phyloP scores from a whole-genome alignment of 2,329 filamentous ascomycete species.

The Canariomyces notabilis region DNA sequence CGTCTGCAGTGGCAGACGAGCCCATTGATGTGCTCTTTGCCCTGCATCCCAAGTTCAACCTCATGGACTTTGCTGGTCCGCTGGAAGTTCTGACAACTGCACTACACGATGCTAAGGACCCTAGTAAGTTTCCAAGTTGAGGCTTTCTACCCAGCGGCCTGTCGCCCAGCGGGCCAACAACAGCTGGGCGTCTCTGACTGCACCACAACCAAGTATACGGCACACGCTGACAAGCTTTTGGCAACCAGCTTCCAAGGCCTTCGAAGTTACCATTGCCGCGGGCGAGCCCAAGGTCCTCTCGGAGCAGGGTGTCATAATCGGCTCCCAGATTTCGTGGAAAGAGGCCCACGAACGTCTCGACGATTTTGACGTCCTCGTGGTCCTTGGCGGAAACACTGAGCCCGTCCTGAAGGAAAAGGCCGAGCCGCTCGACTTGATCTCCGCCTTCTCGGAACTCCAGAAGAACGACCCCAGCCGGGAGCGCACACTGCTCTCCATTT shows the following conservation, averaged over 20 bases:
- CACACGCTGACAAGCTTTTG: slow-evolving; percentile 13
- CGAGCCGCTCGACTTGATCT: slow-evolving; percentile 67
- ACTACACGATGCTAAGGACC: slow-evolving; percentile 49
- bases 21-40: slow-evolving; percentile 57
- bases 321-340: slow-evolving; percentile 71
- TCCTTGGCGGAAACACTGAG: slow-evolving; percentile 66
- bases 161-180: not conserved
- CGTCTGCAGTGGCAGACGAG: slow-evolving; percentile 54
- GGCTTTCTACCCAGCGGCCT: not conserved
- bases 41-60: slow-evolving; percentile 55
- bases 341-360: slow-evolving; percentile 69
- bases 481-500: slow-evolving; percentile 75
- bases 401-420: slow-evolving; percentile 60
- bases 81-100: slow-evolving; percentile 48
- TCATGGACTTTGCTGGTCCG: slow-evolving; percentile 54
- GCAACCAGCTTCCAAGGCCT: slow-evolving; percentile 48
- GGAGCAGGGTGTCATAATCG: slow-evolving; percentile 62
- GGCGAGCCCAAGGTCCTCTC: slow-evolving; percentile 52
- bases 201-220: not conserved
- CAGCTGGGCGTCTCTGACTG: not conserved
- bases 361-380: slow-evolving; percentile 74
- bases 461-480: slow-evolving; percentile 73
- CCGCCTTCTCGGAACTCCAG: slow-evolving; percentile 72
- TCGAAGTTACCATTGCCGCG: slow-evolving; percentile 52
- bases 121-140: slow-evolving; percentile 37